phyloP scores from a whole-genome alignment of 2,329 filamentous ascomycete genomes.

The Penicillium janthinellum region DNA sequence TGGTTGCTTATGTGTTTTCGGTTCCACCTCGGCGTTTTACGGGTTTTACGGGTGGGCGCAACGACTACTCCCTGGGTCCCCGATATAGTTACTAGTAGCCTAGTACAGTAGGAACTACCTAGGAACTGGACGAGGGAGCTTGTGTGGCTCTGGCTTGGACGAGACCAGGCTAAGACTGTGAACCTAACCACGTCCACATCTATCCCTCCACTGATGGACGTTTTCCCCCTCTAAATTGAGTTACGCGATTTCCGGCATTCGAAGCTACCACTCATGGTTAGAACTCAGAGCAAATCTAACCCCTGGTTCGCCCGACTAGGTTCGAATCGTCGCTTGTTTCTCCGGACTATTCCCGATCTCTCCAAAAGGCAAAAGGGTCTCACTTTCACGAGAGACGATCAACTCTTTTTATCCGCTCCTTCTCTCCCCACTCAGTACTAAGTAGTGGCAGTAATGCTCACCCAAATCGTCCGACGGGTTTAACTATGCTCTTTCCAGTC shows the following conservation, averaged over 20 bases:
- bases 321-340: not conserved
- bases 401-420: not conserved
- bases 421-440: not conserved
- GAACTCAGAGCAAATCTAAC: not conserved
- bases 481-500: conserved; percentile 1
- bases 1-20: not conserved
- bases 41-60: not conserved
- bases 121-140: not conserved
- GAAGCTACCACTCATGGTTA: not conserved
- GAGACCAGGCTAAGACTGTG: not conserved
- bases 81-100: not conserved
- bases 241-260: not conserved
- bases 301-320: not conserved
- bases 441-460: not conserved
- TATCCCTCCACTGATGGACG: no score
- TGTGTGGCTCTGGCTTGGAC: not conserved
- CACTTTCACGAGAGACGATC: not conserved
- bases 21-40: not conserved
- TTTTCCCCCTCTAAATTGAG: not conserved
- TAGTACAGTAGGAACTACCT: no score
- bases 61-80: not conserved
- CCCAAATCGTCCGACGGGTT: not conserved
- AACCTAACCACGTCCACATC: not conserved
- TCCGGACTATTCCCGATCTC: not conserved
- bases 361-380: not conserved